phyloP scores from a whole-genome alignment of 768 basidiomycete genomes.

The Russula vinacea region DNA sequence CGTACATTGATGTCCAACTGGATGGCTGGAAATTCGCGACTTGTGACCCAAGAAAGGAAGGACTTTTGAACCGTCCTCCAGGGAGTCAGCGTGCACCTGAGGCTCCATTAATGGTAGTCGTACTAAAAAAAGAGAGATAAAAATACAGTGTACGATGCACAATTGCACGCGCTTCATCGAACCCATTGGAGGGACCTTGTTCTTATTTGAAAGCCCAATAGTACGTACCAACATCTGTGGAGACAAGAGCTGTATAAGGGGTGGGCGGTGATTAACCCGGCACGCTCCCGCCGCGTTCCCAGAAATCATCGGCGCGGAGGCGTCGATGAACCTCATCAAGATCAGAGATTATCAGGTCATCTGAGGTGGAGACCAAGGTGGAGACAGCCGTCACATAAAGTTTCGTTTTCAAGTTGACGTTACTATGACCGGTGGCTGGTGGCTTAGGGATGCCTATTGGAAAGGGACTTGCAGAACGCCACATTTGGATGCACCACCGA shows the following conservation, averaged over 20 bases:
- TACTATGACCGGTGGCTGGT: too few relatives aligned
- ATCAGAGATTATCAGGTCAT: not conserved
- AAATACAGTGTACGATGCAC: not conserved
- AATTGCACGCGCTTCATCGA: too few relatives aligned
- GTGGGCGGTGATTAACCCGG: not conserved
- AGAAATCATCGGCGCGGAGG: not conserved
- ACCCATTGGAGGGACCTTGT: not conserved
- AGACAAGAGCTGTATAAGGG: slow-evolving; percentile 6
- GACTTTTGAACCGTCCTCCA: not conserved
- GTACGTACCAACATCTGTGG: not conserved
- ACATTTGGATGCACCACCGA: too few relatives aligned
- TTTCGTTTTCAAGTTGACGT: too few relatives aligned
- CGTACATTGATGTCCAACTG: slow-evolving; percentile 9
- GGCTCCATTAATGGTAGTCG: too few relatives aligned
- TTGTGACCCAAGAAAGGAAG: not conserved
- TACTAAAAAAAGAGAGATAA: too few relatives aligned
- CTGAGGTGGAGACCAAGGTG: not conserved
- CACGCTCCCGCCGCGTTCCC: not conserved
- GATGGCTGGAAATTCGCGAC: not conserved
- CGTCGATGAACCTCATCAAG: not conserved
- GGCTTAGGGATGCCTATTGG: too few relatives aligned
- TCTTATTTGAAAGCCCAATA: not conserved
- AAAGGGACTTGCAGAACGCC: too few relatives aligned
- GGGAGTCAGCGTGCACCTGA: too few relatives aligned
- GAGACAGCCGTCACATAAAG: not conserved